Base-by-base conservation (phyloP, 2,329 filamentous ascomycete species). In the Aspergillus sp. region DNA sequence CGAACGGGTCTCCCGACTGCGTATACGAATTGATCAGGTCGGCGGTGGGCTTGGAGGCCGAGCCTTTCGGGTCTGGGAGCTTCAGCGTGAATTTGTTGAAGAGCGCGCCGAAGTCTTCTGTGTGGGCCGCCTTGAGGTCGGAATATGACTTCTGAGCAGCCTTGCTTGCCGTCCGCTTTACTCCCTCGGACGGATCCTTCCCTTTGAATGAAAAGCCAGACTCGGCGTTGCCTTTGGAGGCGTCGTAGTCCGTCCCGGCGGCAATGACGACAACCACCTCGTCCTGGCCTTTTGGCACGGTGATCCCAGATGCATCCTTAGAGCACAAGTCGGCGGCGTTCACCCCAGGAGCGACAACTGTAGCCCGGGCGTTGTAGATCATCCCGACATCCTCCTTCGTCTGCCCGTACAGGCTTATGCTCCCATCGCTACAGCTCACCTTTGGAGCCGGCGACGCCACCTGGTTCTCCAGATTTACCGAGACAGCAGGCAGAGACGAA, bases 161-260 rank as follows among this genome's bases (percentile, higher is more conserved):
- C 1, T 24, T 14, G 2, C 36, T 37, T 0, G 37, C 25, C 64
- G 5, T 47, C 37, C 2, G 43, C 22, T 3, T 55, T 37, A 74
- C 60, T 2, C 49, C 35, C 0, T 49, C 27, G 0, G 44, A 55
- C 1, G 71, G 71, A 35, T 73, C 65, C 1, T 47, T 47, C 2
- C 71, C 69, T 22, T 55, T 59, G 49, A 72, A 75, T 0, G 66
- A 68, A 45, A 63, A 74, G 8, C 52, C 45, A 35, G 44, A 45
- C 11, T 53, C 55, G 0, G 56, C 50, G 29, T 63, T 69, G 1
- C 72, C 71, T 20, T 67, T 64, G 3, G 54, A 64, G 33, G 66
- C 53, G 29, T 74, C 68, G 33, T 69, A 75, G 36, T 74, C 60
- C 1, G 48, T 45, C 5, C 51, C 59, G 1, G 58, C 64, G 4